These are phyloP conservation scores for Coemansia sp. DNA, from an alignment of 371 early-diverging fungal species.

Conservation along the genomic window DNA sequence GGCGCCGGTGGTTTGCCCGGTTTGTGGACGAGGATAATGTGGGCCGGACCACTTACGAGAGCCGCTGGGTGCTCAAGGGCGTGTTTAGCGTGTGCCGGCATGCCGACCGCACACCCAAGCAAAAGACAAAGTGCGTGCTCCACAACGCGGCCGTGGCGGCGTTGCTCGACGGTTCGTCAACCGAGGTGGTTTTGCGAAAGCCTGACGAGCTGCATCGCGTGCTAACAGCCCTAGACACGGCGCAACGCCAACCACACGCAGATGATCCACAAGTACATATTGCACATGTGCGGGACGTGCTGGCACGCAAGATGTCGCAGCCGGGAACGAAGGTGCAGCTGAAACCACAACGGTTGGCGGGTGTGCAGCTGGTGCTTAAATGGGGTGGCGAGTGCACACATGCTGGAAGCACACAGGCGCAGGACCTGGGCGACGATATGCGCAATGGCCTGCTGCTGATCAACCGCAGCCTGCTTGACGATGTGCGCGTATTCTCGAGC, in stretches of 20 bases:
- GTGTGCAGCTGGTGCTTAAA: constrained; percentile 88
- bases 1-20: constrained; percentile 55
- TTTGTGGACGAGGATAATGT: constrained; percentile 60
- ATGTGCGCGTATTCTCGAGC: constrained; percentile 83
- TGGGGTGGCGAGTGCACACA: constrained; percentile 99
- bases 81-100: constrained; percentile 93
- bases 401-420: constrained; percentile 87
- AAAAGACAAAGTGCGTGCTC: constrained; percentile 84
- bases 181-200: constrained; percentile 83
- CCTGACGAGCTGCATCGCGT: constrained; percentile 69
- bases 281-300: constrained; percentile 67
- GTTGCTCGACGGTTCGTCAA: constrained; percentile 63
- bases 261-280: constrained; percentile 10
- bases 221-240: constrained; percentile 56
- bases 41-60: constrained; percentile 66
- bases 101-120: constrained; percentile 97
- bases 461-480: constrained; percentile 79
- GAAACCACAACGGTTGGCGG: constrained; percentile 64
- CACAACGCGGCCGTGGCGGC: constrained; percentile 65
- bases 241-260: neutral
- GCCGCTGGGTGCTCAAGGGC: constrained; percentile 91
- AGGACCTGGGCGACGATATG: constrained; percentile 90
- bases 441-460: constrained; percentile 88
- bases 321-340: constrained; percentile 94
- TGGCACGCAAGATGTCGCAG: constrained; percentile 76